Base-by-base conservation (phyloP, 805 yeast species). In the Helenozyma baotianmanensis region DNA sequence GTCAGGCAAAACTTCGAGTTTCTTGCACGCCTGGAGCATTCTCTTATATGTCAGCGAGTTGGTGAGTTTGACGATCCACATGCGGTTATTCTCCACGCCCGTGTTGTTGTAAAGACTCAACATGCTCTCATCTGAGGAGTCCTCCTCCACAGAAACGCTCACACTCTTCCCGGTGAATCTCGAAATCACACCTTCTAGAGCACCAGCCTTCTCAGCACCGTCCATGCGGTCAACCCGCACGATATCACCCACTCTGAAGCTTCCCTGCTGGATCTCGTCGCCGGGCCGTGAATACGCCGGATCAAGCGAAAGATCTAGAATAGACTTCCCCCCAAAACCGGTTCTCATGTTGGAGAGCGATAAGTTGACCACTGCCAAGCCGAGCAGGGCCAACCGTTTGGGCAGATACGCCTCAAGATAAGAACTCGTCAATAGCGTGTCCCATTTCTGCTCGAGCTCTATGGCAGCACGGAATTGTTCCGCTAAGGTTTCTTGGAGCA, bases 21-120 rank as follows among this genome's bases (percentile, higher is more conserved):
- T 82, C 19, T 80, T 68, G 77, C 87, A 65, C 1, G 92, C 78
- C 9, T 81, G 76, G 33, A 78, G 76, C 95, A 88, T 86, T 41
- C 94, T 55, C 48, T 80, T 80, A 51, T 81, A 80, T 0, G 92
- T 81, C 16, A 81, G 65, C 11, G 83, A 79, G 55, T 84, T 82
- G 21, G 76, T 68, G 19, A 81, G 56, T 47, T 82, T 76, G 10
- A 78, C 80, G 1, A 89, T 49, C 84, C 90, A 84, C 32, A 82
- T 54, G 32, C 81, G 66, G 3, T 49, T 49, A 27, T 36, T 38
- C 28, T 62, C 69, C 30, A 48, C 52, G n/a, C 49, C 53, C 2
- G 69, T 61, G 32, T 64, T 62, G 38, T 70, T 73, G 30, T 62
- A 58, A 7, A 81, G 56, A 9, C 55, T 54, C 16, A 76, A 55